Evolutionary conservation across 2,329 filamentous ascomycete species (phyloP).

Genomic region (Cladophialophora chaetospira): DNA sequence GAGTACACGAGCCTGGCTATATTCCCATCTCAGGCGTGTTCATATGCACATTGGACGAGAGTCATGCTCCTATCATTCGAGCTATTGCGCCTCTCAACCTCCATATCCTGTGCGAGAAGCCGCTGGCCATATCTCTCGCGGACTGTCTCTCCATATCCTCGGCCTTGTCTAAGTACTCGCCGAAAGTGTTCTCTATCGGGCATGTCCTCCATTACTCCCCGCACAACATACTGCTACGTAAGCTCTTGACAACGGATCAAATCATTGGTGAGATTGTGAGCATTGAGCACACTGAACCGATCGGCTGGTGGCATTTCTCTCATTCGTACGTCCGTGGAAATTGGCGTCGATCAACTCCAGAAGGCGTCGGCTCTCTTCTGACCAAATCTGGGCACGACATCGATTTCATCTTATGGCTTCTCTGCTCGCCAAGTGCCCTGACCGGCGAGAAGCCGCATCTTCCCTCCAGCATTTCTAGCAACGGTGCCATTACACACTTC

Average conservation of each 20-base stretch:
- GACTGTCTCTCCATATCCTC: conserved; percentile 66
- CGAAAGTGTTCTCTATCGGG: conserved; percentile 79
- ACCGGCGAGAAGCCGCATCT: conserved; percentile 62
- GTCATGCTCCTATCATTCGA: conserved; percentile 78
- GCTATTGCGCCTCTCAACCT: conserved; percentile 69
- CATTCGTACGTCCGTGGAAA: conserved; percentile 91
- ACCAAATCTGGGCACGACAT: conserved; percentile 98
- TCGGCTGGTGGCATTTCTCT: conserved; percentile 94
- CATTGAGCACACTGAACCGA: conserved; percentile 87
- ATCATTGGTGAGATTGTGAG: conserved; percentile 83
- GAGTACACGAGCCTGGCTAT: conserved; percentile 53
- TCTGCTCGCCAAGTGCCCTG: conserved; percentile 68
- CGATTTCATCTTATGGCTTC: conserved; percentile 86
- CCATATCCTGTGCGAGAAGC: conserved; percentile 95
- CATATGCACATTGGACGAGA: conserved; percentile 80
- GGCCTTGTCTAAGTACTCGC: conserved; percentile 30
- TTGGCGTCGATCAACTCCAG: conserved; percentile 76
- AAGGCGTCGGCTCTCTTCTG: conserved; percentile 76
- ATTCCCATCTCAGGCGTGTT: conserved; percentile 58
- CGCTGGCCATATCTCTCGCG: conserved; percentile 74
- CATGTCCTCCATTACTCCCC: conserved; percentile 93
- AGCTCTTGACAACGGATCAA: conserved; percentile 71
- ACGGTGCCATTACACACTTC: conserved; percentile 77
- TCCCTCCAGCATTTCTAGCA: conserved; percentile 73
- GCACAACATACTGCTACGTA: conserved; percentile 82